phyloP scores from a whole-genome alignment of 139 green algal species.

The Chlamydomonas sp. region DNA sequence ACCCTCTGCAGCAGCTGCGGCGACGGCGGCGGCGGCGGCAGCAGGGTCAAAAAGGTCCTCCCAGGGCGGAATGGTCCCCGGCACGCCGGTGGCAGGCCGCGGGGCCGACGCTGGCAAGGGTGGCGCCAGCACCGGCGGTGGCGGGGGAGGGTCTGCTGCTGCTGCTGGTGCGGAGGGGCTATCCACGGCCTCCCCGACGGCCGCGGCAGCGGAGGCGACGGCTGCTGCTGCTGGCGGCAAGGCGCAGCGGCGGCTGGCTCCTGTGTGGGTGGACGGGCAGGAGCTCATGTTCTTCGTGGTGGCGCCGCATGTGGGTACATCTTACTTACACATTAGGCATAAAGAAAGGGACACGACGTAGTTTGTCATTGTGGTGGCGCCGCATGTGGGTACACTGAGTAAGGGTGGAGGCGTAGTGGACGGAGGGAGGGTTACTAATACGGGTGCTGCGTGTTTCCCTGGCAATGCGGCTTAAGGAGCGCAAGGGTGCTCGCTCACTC shows the following conservation, averaged over 20 bases:
- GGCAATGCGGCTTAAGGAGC: too few relatives aligned
- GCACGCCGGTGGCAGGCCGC: neutral
- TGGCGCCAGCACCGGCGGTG: too few relatives aligned
- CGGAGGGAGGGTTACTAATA: neutral
- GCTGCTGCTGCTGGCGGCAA: neutral
- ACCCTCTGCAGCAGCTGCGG: neutral
- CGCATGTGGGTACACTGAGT: conserved; percentile 33
- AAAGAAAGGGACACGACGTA: neutral
- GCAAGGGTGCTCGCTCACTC: too few relatives aligned
- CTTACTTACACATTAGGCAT: neutral
- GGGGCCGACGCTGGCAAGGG: neutral
- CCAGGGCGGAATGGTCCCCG: neutral
- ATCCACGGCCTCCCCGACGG: neutral
- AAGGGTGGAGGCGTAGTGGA: neutral
- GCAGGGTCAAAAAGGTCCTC: neutral
- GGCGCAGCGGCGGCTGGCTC: conserved; percentile 1
- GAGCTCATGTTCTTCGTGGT: conserved; percentile 70
- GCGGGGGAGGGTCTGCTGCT: too few relatives aligned
- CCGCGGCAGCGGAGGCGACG: neutral
- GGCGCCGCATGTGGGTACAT: conserved; percentile 44
- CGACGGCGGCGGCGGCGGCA: neutral
- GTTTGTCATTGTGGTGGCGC: conserved; percentile 55
- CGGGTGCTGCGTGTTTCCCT: too few relatives aligned
- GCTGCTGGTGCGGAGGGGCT: neutral
- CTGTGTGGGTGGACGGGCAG: conserved; percentile 36